Conservation (phyloP, 495 filamentous ascomycete genomes). For the Trichoderma virens region DNA sequence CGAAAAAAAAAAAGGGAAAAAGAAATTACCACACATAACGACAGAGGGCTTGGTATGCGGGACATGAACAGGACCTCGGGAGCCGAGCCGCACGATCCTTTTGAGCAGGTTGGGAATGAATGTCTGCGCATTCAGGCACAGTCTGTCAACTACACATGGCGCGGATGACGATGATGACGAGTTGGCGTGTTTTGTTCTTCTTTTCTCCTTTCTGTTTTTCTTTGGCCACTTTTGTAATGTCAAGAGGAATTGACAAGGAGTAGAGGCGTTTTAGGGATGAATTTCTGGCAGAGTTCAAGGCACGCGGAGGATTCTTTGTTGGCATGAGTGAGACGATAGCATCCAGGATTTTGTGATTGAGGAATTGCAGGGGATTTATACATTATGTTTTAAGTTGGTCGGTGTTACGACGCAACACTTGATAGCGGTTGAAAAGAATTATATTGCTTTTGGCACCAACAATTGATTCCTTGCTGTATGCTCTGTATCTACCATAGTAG, state of each 20-base stretch:
- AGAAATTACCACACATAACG: not conserved
- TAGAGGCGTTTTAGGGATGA: constrained; percentile 1
- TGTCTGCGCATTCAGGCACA: not conserved
- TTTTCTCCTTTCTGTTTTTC: not conserved
- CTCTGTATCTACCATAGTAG: too few relatives aligned
- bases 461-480: too few relatives aligned
- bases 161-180: not conserved
- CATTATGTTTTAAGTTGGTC: not conserved
- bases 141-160: not conserved
- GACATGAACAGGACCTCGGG: constrained; percentile 6
- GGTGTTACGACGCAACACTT: not conserved
- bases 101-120: not conserved
- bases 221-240: not conserved
- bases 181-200: not conserved
- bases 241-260: not conserved
- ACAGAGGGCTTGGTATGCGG: constrained; percentile 8
- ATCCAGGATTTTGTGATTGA: not conserved
- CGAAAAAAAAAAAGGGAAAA: not conserved
- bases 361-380: not conserved
- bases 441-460: too few relatives aligned
- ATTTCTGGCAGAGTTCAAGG: constrained; percentile 7
- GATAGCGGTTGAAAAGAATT: not conserved
- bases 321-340: not conserved
- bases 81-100: not conserved
- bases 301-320: not conserved